Base-by-base conservation (phyloP, 192 early-diverging fungal genomes). In the Phlyctochytrium arcticum region DNA sequence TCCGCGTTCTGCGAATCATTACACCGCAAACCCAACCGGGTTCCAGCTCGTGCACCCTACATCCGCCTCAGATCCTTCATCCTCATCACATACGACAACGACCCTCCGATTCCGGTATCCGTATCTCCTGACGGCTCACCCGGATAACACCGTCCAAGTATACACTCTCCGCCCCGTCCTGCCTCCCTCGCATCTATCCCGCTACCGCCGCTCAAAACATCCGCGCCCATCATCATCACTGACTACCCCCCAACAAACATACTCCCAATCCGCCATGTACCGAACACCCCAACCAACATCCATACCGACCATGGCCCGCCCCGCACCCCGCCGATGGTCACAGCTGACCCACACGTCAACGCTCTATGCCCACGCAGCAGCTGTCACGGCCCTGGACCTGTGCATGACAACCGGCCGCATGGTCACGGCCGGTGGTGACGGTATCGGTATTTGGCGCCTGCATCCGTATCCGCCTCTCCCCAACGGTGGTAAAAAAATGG, bases 361-460 rank as follows among this genome's bases (percentile, higher is more conserved):
- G 32, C 50, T 82, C 4, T 80, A 75, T 42, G 79, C 76, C 0
- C 76, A 75, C 55, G 68, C 76, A 3, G 75, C 73, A 30, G 70
- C 67, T 8, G 80, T 82, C 1, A 72, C 51, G 32, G 69, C 73
- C n/a, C 58, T 82, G n/a, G 76, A 78, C 7, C 30, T 82, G n/a
- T 73, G 81, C 44, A 33, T n/a, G 10, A 62, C 26, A n/a, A 32
- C 30, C 17, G 57, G 60, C 10, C 65, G 70, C 51, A 37, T 72
- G 12, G 48, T 82, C 5, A 75, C 75, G 17, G 75, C 76, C 44
- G 75, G 70, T 8, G 69, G 73, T 55, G 59, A 78, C 44, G 71
- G 76, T n/a, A 68, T 81, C 17, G 78, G 76, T 35, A 58, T 82
- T 9, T 82, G 80, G 80, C 68, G 78, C 47, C 62, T n/a, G n/a